Base-by-base conservation (phyloP, 2,329 filamentous ascomycete species). In the Cladosporium cucumerinum region DNA sequence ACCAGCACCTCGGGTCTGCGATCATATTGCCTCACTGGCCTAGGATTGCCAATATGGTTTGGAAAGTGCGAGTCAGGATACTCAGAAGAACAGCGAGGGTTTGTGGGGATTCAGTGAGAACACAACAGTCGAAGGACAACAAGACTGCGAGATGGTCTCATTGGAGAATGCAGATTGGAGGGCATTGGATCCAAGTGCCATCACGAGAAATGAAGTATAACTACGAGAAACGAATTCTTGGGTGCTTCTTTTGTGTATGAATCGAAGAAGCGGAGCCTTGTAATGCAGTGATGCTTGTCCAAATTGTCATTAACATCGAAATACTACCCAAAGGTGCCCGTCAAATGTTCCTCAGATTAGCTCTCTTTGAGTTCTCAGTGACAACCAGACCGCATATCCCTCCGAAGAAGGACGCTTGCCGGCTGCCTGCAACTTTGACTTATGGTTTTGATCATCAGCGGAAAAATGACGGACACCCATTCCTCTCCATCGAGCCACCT, bases 371-470 rank as follows among this genome's bases (percentile, higher is more conserved):
- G 58, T 65, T 65, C 63, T 61, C 63, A 65, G 25, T 34, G 57
- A 65, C 63, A 65, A 65, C 63, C 63, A 61, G 63, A 39, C 23
- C 48, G 43, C 58, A 14, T 28, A 54, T 48, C 57, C 55, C 57
- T 34, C 57, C 63, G 12, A 23, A 26, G 26, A 57, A 18, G 21
- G 43, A 32, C 61, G 32, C 32, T 34, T 39, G 46, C 62, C 63
- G 63, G 63, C 63, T 65, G 63, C 58, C 63, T 65, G 46, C 63
- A 65, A 65, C 51, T 65, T 65, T 65, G 63, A 61, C 63, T 65
- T 65, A 55, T 39, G 48, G 39, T 48, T 55, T 65, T 65, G 43
- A 65, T 65, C 63, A 65, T 65, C 63, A 65, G 32, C 57, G 58
- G 63, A 57, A 21, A 28, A 49, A n/a, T 39, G 61, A 39, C 43